Evolutionary conservation across 2,329 filamentous ascomycete genomes (phyloP).

Genomic region (Periconia sp.): DNA sequence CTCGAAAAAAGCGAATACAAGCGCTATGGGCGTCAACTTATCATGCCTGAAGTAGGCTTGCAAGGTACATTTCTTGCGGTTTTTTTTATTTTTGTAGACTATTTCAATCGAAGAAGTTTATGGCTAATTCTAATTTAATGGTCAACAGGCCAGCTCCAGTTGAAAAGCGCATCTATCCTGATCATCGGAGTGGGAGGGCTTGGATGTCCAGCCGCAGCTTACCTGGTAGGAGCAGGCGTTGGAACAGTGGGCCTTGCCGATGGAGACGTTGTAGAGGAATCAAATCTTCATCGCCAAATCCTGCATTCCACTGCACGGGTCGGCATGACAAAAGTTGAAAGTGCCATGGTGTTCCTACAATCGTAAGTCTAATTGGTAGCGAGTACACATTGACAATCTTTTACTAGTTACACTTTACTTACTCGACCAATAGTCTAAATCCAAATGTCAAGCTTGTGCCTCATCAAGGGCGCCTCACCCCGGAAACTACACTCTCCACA

Average conservation of each 20-base stretch:
- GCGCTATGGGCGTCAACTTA: constrained; percentile 89
- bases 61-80: constrained; percentile 59
- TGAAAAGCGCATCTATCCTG: constrained; percentile 74
- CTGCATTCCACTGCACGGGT: constrained; percentile 75
- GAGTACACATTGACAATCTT: background rate
- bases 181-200: constrained; percentile 88
- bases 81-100: background rate
- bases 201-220: constrained; percentile 90
- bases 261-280: constrained; percentile 84
- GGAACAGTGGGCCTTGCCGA: constrained; percentile 85
- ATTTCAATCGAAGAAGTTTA: background rate
- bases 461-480: constrained; percentile 69
- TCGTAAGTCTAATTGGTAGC: constrained; percentile 51
- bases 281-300: constrained; percentile 92
- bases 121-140: constrained; percentile 2
- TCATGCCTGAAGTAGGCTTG: constrained; percentile 81
- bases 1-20: constrained; percentile 76
- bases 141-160: constrained; percentile 73
- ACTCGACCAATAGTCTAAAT: constrained; percentile 65
- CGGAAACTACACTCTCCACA: constrained; percentile 70
- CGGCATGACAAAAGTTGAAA: constrained; percentile 81
- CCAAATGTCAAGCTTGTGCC: constrained; percentile 69
- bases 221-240: constrained; percentile 87
- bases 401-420: constrained; percentile 10
- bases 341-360: constrained; percentile 57